Base-by-base conservation (phyloP, 208 protist genomes). In the Crithidia sp. region DNA sequence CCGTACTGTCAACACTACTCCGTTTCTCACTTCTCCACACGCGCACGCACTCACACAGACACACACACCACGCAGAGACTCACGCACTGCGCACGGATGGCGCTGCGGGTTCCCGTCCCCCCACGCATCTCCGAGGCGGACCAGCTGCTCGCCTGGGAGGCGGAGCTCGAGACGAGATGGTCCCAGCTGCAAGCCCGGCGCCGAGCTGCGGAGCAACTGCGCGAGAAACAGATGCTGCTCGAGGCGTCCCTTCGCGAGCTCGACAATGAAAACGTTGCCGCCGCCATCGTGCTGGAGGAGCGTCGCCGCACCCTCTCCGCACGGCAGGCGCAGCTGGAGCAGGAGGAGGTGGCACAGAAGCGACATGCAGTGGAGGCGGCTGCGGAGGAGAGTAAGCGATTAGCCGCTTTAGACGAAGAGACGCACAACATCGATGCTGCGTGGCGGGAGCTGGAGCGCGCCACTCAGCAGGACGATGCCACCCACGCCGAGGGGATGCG, bases 211-310 rank as follows among this genome's bases (percentile, higher is more conserved):
- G 72, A 72, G 52, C 4, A 58, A 12, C 47, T 55, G 7, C 9
- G 55, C n/a, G 63, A 49, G 9, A 41, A 39, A 41, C 36, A 55
- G 53, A 54, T 85, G 9, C 64, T 81, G 63, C 55, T 81, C 5
- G 85, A 87, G 65, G 81, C 77, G 16, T 85, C 79, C 39, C 55
- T 87, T 17, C 63, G 76, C 28, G 71, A 85, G 41, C 70, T 89
- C 68, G 57, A 65, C 40, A 79, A 71, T 43, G 82, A 85, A 67
- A 85, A 85, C 67, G 57, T 78, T 13, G 71, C 67, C 6, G 74
- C 79, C 36, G 69, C 2, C 58, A 39, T 61, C 28, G n/a, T 71
- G 8, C 28, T 56, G 7, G 64, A 71, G 50, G 72, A 67, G 56
- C 49, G 72, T 13, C 59, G 70, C n/a, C 71, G 72, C 43, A 36